Conservation (phyloP, 805 yeast species). For the Starmerella scarabaei region DNA sequence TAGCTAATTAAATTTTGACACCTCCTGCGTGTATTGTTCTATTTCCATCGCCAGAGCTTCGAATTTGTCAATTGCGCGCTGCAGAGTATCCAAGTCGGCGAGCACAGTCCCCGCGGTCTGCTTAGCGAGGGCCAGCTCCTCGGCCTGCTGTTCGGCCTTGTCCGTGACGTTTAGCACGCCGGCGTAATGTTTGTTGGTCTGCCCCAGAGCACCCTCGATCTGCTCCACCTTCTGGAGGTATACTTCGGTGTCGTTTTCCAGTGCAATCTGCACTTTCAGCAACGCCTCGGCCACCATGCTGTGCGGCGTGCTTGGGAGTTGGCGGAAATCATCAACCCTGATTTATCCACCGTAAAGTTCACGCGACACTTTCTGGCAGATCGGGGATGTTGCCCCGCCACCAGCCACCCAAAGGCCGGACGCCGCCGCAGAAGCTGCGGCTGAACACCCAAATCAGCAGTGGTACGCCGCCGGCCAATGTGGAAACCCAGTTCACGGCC, state of each 20-base stretch:
- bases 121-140: conserved; percentile 15
- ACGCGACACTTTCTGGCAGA: too few relatives aligned
- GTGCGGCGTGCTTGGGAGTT: background rate
- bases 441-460: conserved; percentile 11
- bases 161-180: conserved; percentile 18
- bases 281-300: conserved; percentile 7
- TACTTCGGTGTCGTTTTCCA: conserved; percentile 17
- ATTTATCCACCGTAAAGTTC: too few relatives aligned
- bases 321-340: too few relatives aligned
- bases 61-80: conserved; percentile 24
- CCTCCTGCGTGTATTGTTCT: too few relatives aligned
- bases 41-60: conserved; percentile 42
- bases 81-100: conserved; percentile 17
- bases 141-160: conserved; percentile 19
- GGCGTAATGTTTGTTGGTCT: conserved; percentile 8
- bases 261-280: conserved; percentile 11
- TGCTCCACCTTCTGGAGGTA: conserved; percentile 11
- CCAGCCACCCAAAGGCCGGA: conserved; percentile 19
- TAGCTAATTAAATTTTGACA: too few relatives aligned
- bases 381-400: conserved; percentile 17
- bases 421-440: conserved; percentile 16
- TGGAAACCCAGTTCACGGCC: conserved; percentile 14
- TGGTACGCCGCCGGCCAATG: conserved; percentile 1
- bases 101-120: conserved; percentile 1
- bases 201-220: conserved; percentile 11